Conservation (phyloP, 2,329 filamentous ascomycete species). For the Xylariaceae sp. region DNA sequence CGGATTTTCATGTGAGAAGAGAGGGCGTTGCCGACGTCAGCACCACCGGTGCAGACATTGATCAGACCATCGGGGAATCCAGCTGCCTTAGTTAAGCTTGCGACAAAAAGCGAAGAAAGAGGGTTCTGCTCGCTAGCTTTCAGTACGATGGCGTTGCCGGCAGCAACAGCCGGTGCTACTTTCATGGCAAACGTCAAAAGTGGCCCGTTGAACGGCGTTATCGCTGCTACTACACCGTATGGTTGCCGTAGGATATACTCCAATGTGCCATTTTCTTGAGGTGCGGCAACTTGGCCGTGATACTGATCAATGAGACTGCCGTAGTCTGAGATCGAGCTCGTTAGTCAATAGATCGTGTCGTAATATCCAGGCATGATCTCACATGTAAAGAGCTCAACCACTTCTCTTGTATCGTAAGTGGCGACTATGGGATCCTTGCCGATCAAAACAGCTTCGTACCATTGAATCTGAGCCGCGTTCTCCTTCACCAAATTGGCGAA, state of each 20-base stretch:
- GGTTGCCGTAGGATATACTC: slow-evolving; percentile 51
- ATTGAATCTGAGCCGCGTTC: slow-evolving; percentile 8
- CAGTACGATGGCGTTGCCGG: slow-evolving; percentile 62
- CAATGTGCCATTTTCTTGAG: slow-evolving; percentile 13
- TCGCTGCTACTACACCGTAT: slow-evolving; percentile 72
- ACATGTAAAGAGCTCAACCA: slow-evolving; percentile 15
- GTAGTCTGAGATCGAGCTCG: slow-evolving; percentile 4
- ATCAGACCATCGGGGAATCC: slow-evolving; percentile 71
- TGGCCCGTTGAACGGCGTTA: slow-evolving; percentile 82
- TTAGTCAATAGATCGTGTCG: background rate
- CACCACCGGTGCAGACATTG: slow-evolving; percentile 50
- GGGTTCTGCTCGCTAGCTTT: slow-evolving; percentile 66
- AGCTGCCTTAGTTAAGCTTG: slow-evolving; percentile 65
- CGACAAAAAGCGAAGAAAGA: slow-evolving; percentile 61
- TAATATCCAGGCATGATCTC: background rate
- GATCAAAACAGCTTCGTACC: slow-evolving; percentile 15
- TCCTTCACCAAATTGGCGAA: slow-evolving; percentile 13
- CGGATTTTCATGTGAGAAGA: slow-evolving; percentile 66
- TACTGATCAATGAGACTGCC: slow-evolving; percentile 17
- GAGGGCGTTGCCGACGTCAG: slow-evolving; percentile 63
- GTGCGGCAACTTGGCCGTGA: slow-evolving; percentile 13
- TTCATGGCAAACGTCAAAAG: slow-evolving; percentile 76
- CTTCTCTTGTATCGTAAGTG: slow-evolving; percentile 11
- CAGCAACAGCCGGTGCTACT: slow-evolving; percentile 66
- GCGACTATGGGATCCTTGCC: slow-evolving; percentile 13